phyloP scores from a whole-genome alignment of 2,329 filamentous ascomycete species.

The Pyrenochaeta sp. region DNA sequence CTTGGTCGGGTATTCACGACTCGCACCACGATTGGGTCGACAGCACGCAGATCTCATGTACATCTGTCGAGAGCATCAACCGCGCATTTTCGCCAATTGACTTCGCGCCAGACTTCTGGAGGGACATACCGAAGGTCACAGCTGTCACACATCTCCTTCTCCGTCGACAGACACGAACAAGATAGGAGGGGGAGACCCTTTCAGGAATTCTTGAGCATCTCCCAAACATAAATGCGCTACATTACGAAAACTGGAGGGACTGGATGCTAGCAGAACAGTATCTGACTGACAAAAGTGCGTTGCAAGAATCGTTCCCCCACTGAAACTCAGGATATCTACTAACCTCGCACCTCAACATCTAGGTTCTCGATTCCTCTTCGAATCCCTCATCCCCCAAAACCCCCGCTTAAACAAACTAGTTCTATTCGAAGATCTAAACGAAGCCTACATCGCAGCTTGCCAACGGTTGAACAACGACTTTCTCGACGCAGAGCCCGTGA shows the following conservation, averaged over 20 bases:
- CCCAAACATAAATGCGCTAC: conserved; percentile 13
- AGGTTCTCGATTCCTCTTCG: neutral
- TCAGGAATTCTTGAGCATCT: conserved; percentile 1
- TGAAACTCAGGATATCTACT: no score
- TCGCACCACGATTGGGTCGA: neutral
- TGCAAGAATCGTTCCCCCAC: neutral
- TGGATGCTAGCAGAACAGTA: neutral
- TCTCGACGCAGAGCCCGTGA: conserved; percentile 2
- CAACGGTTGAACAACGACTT: neutral
- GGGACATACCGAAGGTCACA: neutral
- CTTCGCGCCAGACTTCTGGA: neutral
- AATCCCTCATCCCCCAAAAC: conserved; percentile 1
- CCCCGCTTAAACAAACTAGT: conserved; percentile 7
- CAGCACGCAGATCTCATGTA: neutral
- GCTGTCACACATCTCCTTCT: conserved; percentile 10
- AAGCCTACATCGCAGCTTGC: conserved; percentile 1
- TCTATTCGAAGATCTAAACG: conserved; percentile 15
- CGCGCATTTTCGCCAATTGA: neutral
- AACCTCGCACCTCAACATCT: no score
- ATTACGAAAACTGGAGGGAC: conserved; percentile 15
- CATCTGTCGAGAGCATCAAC: neutral
- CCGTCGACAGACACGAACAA: conserved; percentile 15
- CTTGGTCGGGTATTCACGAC: neutral
- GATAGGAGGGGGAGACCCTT: conserved; percentile 11
- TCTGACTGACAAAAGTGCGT: conserved; percentile 2